A percentile compares a stretch with the other conserved stretches of the same genome.
These are phyloP conservation scores for Coemansia sp. DNA, from an alignment of 192 early-diverging fungal genomes.

Conservation along the genomic window DNA sequence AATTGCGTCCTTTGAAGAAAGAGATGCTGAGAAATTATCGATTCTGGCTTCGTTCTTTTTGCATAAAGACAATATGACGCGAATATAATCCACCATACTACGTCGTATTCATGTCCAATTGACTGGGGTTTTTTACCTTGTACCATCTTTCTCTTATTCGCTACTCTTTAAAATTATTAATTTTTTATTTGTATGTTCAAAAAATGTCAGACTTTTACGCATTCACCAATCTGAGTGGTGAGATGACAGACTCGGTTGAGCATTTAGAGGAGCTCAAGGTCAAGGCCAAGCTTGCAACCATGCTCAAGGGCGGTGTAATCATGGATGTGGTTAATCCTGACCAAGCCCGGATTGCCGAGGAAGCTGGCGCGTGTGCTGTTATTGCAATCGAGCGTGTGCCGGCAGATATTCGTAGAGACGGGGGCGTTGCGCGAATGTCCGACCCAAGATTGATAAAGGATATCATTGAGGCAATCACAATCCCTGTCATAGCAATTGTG, in stretches of 20 bases:
- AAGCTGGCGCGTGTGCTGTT: conserved; percentile 95
- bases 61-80: too few species aligned
- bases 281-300: conserved; percentile 96
- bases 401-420: conserved; percentile 96
- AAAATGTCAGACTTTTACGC: conserved; percentile 50
- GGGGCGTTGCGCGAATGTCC: conserved; percentile 97
- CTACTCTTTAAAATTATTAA: background rate
- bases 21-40: too few species aligned
- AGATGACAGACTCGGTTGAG: conserved; percentile 7
- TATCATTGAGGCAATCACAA: conserved; percentile 92
- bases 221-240: conserved; percentile 61
- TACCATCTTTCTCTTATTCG: background rate
- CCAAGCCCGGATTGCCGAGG: conserved; percentile 96
- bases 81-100: too few species aligned
- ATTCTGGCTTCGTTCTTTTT: too few species aligned
- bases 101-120: too few species aligned
- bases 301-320: conserved; percentile 99
- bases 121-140: background rate
- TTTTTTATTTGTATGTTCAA: background rate
- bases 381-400: conserved; percentile 98
- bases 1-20: too few species aligned
- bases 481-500: conserved; percentile 99
- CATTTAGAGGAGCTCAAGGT: conserved; percentile 66
- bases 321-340: conserved; percentile 99
- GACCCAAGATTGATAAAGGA: conserved; percentile 97